phyloP scores from a whole-genome alignment of 768 basidiomycete species.

The Phlebiopsis flavidoalba region DNA sequence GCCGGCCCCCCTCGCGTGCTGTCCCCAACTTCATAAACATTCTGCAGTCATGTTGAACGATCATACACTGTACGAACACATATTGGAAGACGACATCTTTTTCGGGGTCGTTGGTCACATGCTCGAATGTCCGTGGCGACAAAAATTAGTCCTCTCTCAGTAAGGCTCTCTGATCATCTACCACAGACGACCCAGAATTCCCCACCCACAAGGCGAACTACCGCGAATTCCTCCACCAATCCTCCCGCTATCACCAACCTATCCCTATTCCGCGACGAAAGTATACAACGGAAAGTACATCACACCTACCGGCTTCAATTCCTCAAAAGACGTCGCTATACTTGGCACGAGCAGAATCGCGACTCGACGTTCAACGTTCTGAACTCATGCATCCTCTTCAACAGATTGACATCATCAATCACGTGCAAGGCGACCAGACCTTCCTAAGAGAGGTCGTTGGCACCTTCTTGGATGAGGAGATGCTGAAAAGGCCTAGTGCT shows the following conservation, averaged over 20 bases:
- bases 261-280: conserved; percentile 72
- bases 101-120: conserved; percentile 90
- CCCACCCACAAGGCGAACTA: conserved; percentile 96
- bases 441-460: conserved; percentile 78
- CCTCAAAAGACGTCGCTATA: conserved; percentile 97
- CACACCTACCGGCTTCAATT: conserved; percentile 96
- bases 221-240: conserved; percentile 84
- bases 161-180: conserved; percentile 16
- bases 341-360: conserved; percentile 87
- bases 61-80: conserved; percentile 89
- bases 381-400: conserved; percentile 97
- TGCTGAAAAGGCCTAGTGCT: conserved; percentile 25
- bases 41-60: conserved; percentile 88
- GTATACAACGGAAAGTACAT: conserved; percentile 85
- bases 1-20: too few relatives aligned
- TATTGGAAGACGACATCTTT: conserved; percentile 90
- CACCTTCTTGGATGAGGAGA: conserved; percentile 69
- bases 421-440: conserved; percentile 72
- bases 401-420: conserved; percentile 97
- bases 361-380: conserved; percentile 97
- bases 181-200: conserved; percentile 91
- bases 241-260: conserved; percentile 85
- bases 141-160: conserved; percentile 2
- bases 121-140: conserved; percentile 82
- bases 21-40: background rate